Percentiles rank a stretch among this genome's conserved stretches.
phyloP scores from a whole-genome alignment of 305 asterid species.

The Solanum hybrid region DNA sequence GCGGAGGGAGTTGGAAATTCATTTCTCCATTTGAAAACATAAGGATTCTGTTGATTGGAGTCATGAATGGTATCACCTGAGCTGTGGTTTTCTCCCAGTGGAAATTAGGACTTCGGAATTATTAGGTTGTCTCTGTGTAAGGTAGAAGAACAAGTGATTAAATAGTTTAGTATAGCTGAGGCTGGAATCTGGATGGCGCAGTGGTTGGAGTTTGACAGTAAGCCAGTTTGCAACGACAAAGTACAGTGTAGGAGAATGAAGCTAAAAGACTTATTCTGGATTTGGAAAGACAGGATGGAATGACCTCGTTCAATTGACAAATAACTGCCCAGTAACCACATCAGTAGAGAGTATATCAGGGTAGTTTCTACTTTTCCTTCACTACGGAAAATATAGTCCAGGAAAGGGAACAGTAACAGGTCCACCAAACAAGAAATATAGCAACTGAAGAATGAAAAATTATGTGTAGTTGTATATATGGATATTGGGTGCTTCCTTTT shows the following conservation, averaged over 20 bases:
- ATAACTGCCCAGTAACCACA: not conserved
- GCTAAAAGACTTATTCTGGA: not conserved
- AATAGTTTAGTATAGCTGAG: not conserved
- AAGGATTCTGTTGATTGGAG: not conserved
- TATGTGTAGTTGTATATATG: not conserved
- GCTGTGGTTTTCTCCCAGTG: not conserved
- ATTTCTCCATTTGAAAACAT: not conserved
- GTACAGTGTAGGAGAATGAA: not conserved
- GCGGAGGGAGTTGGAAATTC: not conserved
- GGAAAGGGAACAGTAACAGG: not conserved
- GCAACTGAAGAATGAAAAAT: not conserved
- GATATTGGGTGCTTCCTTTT: not conserved
- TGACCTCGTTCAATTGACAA: not conserved
- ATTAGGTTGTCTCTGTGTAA: not conserved
- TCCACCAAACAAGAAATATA: not conserved
- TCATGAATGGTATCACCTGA: not conserved
- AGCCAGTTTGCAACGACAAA: not conserved
- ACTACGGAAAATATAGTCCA: not conserved
- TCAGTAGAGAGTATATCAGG: not conserved
- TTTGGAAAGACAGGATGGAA: not conserved
- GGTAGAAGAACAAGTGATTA: not conserved
- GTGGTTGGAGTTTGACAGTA: not conserved
- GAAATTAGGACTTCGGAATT: not conserved
- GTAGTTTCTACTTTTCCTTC: not conserved
- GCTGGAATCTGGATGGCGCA: not conserved